Evolutionary conservation across 306 rosid species (phyloP).

Genomic region (Potentilla sterilis): DNA sequence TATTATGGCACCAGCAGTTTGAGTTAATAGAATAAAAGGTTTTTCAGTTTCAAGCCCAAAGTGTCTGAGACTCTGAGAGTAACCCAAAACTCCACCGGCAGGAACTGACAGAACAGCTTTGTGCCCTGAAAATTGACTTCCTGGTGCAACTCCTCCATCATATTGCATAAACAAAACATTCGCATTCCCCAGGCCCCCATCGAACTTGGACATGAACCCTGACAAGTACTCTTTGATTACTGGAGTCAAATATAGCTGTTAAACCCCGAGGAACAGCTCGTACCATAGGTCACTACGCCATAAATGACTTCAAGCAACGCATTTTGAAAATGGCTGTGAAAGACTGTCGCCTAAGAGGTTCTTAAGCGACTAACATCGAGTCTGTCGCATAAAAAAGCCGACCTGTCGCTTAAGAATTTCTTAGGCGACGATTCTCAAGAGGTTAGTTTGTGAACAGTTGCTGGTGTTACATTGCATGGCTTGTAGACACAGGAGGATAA

Average conservation of each 20-base stretch:
- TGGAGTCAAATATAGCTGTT: constrained; percentile 88
- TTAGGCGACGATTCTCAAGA: not conserved
- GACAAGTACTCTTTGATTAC: constrained; percentile 86
- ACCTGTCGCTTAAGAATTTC: no score
- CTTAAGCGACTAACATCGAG: no score
- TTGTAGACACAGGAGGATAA: constrained; percentile 7
- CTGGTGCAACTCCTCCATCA: constrained; percentile 96
- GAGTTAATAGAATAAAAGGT: constrained; percentile 83
- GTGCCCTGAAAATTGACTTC: constrained; percentile 84
- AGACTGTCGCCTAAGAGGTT: no score
- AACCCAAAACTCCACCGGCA: constrained; percentile 98
- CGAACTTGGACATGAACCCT: constrained; percentile 84
- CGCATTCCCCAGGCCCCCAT: constrained; percentile 60
- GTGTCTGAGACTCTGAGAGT: constrained; percentile 91
- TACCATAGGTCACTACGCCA: constrained; percentile 95
- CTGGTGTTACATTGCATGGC: constrained; percentile 6
- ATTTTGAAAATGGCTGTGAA: no score
- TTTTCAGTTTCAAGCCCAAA: constrained; percentile 76
- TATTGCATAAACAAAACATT: constrained; percentile 96
- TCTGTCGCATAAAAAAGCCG: no score
- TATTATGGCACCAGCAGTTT: constrained; percentile 84
- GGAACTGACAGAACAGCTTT: constrained; percentile 95
- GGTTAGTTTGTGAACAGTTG: not conserved
- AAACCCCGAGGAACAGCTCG: constrained; percentile 95
- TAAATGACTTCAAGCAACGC: no score